These are phyloP conservation scores for Arachis hypogaea DNA, from an alignment of 306 rosid species.

Conservation along the genomic window DNA sequence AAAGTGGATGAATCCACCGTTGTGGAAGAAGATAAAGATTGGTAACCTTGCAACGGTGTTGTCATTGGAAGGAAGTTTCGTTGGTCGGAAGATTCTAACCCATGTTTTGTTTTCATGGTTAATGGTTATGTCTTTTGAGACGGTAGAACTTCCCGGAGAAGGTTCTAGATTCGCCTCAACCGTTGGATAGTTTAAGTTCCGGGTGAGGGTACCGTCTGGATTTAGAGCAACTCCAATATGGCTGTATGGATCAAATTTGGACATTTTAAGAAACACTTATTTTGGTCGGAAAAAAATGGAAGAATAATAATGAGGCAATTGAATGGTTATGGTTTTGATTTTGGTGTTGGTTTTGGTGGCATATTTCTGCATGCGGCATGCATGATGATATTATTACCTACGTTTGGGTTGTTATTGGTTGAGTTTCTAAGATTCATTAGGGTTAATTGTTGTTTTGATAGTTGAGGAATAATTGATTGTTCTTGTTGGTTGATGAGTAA, in stretches of 20 bases:
- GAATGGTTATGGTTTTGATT: not conserved
- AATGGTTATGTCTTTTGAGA: constrained; percentile 54
- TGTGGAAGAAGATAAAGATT: constrained; percentile 56
- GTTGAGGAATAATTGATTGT: constrained; percentile 11
- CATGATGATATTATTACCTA: not conserved
- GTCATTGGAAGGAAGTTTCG: constrained; percentile 65
- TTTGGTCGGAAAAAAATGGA: too few species aligned
- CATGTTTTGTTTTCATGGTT: constrained; percentile 38
- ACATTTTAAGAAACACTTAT: constrained; percentile 31
- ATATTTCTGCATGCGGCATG: not conserved
- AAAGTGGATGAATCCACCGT: constrained; percentile 52
- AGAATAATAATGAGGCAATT: constrained; percentile 6
- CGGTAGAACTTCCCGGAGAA: constrained; percentile 15
- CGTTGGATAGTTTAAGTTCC: constrained; percentile 15
- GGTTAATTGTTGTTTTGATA: too few species aligned
- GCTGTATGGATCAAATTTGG: constrained; percentile 56
- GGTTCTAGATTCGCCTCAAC: constrained; percentile 40
- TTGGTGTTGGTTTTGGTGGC: not conserved
- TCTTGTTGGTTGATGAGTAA: constrained; percentile 1
- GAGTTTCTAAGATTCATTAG: constrained; percentile 6
- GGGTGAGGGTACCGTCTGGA: constrained; percentile 55
- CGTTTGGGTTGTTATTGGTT: not conserved
- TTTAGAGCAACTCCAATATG: constrained; percentile 47
- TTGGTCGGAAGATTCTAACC: constrained; percentile 59
- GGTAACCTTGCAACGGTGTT: constrained; percentile 57